Conservation (phyloP, 192 early-diverging fungal genomes). For the Entomortierella chlamydospora region DNA sequence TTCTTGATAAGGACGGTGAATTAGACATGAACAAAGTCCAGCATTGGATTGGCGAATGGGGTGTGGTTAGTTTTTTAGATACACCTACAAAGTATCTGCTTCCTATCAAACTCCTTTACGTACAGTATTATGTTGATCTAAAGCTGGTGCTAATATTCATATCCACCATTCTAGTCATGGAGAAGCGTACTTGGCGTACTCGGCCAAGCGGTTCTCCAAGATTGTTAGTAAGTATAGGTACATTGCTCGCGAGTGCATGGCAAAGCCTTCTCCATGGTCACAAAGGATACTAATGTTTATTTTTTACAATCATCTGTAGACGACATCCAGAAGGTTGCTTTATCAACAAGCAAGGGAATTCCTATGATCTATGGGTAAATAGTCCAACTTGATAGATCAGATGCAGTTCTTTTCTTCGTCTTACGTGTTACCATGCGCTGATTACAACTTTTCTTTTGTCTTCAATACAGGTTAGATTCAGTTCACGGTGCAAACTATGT, state of each 20-base stretch:
- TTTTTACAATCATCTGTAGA: slow-evolving; percentile 31
- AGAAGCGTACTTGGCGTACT: slow-evolving; percentile 63
- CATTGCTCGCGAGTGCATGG: too few relatives aligned
- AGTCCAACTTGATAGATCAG: background rate
- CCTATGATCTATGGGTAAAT: slow-evolving; percentile 72
- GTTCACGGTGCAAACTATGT: slow-evolving; percentile 77
- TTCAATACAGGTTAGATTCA: slow-evolving; percentile 60
- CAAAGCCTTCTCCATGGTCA: too few relatives aligned
- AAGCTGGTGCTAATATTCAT: background rate
- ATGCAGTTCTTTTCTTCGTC: background rate
- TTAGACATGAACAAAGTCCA: slow-evolving; percentile 63
- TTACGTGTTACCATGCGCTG: background rate
- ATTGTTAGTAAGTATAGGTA: slow-evolving; percentile 37
- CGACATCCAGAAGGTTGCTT: slow-evolving; percentile 65
- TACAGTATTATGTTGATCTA: too few relatives aligned
- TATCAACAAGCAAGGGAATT: slow-evolving; percentile 56
- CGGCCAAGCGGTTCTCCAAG: slow-evolving; percentile 59
- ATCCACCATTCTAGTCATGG: slow-evolving; percentile 26
- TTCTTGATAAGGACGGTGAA: slow-evolving; percentile 63
- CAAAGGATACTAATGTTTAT: too few relatives aligned
- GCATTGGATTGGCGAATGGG: slow-evolving; percentile 67
- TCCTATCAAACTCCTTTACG: too few relatives aligned
- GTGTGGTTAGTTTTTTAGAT: slow-evolving; percentile 72
- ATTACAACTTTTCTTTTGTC: background rate
- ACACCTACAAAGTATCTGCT: slow-evolving; percentile 70